These are phyloP conservation scores for Trichoderma atrobrunneum DNA, from an alignment of 2,329 filamentous ascomycete genomes.

Conservation along the genomic window DNA sequence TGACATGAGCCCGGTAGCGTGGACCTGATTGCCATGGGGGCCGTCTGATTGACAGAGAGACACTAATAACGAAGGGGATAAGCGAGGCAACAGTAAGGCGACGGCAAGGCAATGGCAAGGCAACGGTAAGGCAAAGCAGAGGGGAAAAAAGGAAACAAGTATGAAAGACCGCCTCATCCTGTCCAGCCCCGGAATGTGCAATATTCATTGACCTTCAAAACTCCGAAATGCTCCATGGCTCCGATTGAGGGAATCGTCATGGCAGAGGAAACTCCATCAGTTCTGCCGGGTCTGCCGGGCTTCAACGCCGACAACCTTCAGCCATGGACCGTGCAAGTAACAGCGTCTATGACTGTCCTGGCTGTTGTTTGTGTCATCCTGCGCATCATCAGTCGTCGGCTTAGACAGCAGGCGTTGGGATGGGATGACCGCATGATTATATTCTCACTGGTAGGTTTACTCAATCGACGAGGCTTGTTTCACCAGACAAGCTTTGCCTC, in stretches of 20 bases:
- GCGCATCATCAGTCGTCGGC: conserved; percentile 39
- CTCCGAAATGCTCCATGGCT: conserved; percentile 9
- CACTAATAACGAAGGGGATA: not conserved
- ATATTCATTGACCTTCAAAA: not conserved
- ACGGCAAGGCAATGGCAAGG: not conserved
- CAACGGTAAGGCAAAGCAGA: not conserved
- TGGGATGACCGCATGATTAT: conserved; percentile 50
- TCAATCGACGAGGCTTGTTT: not conserved
- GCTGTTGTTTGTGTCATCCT: conserved; percentile 38
- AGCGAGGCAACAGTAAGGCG: not conserved
- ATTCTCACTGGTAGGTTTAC: conserved; percentile 42
- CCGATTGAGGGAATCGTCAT: not conserved
- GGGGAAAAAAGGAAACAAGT: not conserved
- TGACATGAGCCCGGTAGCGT: not conserved
- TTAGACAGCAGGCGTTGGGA: conserved; percentile 43
- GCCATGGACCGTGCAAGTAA: conserved; percentile 41
- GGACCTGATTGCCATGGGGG: not conserved
- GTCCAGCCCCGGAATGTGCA: not conserved
- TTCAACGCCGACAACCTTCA: conserved; percentile 36
- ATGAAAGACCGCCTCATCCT: conserved; percentile 9
- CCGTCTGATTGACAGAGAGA: not conserved
- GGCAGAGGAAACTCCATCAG: conserved; percentile 5
- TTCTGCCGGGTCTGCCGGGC: conserved; percentile 23
- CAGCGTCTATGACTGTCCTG: conserved; percentile 40
- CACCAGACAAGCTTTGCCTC: not conserved